A percentile compares a stretch with the other conserved stretches of the same genome.
phyloP scores from a whole-genome alignment of 352 stramenopile species.

The Peronospora destructor region DNA sequence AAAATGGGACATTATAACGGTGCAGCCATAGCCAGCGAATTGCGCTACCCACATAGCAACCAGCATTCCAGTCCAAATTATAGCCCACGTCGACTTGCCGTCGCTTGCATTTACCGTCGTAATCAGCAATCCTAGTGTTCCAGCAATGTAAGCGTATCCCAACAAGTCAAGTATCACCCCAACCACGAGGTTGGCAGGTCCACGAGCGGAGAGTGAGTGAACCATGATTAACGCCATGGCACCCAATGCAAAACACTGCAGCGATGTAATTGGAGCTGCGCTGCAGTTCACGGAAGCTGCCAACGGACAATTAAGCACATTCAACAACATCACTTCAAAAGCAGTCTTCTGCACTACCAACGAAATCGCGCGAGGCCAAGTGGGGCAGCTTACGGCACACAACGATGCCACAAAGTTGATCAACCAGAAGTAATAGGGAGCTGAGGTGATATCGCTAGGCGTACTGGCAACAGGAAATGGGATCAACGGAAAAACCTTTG shows the following conservation, averaged over 20 bases:
- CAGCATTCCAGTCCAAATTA: constrained; percentile 37
- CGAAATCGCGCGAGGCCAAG: constrained; percentile 22
- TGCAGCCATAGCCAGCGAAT: constrained; percentile 40
- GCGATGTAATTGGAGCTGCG: constrained; percentile 23
- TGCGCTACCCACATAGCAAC: constrained; percentile 40
- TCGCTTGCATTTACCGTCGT: constrained; percentile 42
- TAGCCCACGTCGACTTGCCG: constrained; percentile 24
- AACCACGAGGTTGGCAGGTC: constrained; percentile 34
- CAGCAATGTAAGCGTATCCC: constrained; percentile 35
- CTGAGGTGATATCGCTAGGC: constrained; percentile 22
- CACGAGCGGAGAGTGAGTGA: constrained; percentile 18
- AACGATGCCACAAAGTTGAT: constrained; percentile 30
- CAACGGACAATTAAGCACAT: constrained; percentile 34
- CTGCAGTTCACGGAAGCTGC: constrained; percentile 9
- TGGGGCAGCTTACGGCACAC: constrained; percentile 31
- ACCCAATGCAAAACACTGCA: constrained; percentile 33
- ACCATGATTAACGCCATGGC: constrained; percentile 29
- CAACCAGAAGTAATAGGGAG: constrained; percentile 36
- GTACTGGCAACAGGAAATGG: constrained; percentile 30
- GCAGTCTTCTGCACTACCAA: constrained; percentile 34
- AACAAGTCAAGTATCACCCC: constrained; percentile 31
- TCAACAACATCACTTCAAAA: constrained; percentile 38
- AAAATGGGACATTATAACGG: constrained; percentile 50
- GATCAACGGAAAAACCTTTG: constrained; percentile 16
- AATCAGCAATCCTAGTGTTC: constrained; percentile 30